Evolutionary conservation across 2,329 filamentous ascomycete species (phyloP), one percentile per base, ranked within the genome.

Genomic region (Beauveria medogensis): DNA sequence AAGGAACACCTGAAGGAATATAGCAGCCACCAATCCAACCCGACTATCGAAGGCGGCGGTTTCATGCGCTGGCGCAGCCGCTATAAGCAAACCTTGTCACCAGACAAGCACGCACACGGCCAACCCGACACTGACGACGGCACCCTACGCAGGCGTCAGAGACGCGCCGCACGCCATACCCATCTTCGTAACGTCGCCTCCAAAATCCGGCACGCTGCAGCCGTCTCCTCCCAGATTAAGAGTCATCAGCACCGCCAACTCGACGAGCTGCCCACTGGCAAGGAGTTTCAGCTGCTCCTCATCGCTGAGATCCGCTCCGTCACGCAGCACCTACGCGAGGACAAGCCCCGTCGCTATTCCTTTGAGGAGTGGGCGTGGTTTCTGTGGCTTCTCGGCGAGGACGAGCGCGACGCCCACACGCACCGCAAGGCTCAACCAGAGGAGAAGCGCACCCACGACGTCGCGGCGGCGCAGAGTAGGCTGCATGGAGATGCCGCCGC

Each of bases 321-420:
- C 1, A 84, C 85, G 1, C 62, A 63, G n/a, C 77, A 82, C 53
- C 84, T 94, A 68, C 75, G 89, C 40, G 81, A 82, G 20, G 72
- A 77, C 50, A 73, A 79, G 5, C 80, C 82, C 2, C 86, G 85
- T 60, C 81, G 80, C 59, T 97, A 96, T 70, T 80, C 78, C 0
- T 97, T 92, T 64, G 85, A 92, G 65, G 88, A 96, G 70, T 96
- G 92, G 92, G 88, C 89, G 0, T 90, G 90, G 77, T 94, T 91
- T 67, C 86, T 92, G 8, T 82, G 84, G 24, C 79, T 96, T 37
- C 89, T 96, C n/a, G 84, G 84, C 52, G 83, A 86, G 68, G 82
- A 86, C 69, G 83, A 87, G 68, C 74, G 73, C 59, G 76, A 76
- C 64, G 73, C 80, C 2, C 71, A 74, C 6, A 80, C 73, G 20